These are phyloP conservation scores for Marasmius tenuissimus DNA, from an alignment of 1,284 basidiomycete species.

Conservation along the genomic window DNA sequence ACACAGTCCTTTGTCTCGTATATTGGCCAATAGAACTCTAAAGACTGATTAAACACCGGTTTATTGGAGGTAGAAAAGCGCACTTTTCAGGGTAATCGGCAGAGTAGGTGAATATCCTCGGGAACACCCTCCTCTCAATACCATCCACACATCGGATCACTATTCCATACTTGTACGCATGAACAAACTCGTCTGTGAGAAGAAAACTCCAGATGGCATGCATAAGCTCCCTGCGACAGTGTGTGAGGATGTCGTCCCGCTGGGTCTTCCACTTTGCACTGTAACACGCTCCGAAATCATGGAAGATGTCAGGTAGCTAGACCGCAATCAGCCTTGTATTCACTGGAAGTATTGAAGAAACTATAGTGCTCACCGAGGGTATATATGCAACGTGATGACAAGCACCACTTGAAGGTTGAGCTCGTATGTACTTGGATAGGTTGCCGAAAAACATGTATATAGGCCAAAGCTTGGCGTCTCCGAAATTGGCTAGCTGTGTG, in stretches of 20 bases:
- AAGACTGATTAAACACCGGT: neutral
- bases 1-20: conserved; percentile 26
- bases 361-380: conserved; percentile 22
- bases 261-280: neutral
- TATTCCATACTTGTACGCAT: conserved; percentile 29
- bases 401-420: conserved; percentile 20
- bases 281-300: neutral
- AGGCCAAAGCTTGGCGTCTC: conserved; percentile 31
- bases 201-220: conserved; percentile 25
- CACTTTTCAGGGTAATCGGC: conserved; percentile 35
- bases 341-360: neutral
- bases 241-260: conserved; percentile 17
- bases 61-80: conserved; percentile 13
- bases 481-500: conserved; percentile 31
- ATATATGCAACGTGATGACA: conserved; percentile 32
- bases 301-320: neutral
- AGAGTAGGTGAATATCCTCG: conserved; percentile 30
- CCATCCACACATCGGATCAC: conserved; percentile 26
- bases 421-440: conserved; percentile 28
- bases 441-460: conserved; percentile 33
- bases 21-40: conserved; percentile 29
- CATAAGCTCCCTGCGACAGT: conserved; percentile 28
- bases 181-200: conserved; percentile 25
- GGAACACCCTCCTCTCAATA: conserved; percentile 22
- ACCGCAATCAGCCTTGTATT: neutral